Conservation (phyloP, 257 asterid genomes). For the Echites panduratus region DNA sequence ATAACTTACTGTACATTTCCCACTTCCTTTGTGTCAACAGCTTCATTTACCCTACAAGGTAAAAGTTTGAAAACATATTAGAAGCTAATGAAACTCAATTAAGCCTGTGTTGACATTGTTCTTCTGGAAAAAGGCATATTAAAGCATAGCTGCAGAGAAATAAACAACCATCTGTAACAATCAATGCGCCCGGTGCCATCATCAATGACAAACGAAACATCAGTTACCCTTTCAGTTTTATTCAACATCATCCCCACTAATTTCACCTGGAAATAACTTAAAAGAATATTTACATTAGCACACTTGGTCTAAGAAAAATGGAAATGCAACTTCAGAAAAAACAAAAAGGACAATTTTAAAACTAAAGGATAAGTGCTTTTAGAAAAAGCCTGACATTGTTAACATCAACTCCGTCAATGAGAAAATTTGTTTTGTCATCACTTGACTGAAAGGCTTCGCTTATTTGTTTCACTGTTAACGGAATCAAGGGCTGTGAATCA, state of each 20-base stretch:
- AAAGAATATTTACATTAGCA: constrained; percentile 1
- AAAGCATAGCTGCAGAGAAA: not conserved
- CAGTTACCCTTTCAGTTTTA: constrained; percentile 63
- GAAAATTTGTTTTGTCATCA: constrained; percentile 59
- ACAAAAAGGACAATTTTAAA: not conserved
- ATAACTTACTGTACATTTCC: constrained; percentile 50
- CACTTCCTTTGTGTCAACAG: constrained; percentile 64
- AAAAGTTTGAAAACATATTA: not conserved
- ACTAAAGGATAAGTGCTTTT: not conserved
- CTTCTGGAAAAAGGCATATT: not conserved
- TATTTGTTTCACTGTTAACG: constrained; percentile 86
- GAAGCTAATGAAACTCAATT: not conserved
- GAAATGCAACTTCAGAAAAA: not conserved
- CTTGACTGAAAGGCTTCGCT: constrained; percentile 56
- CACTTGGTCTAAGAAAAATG: not conserved
- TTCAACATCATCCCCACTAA: constrained; percentile 59
- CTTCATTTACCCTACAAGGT: constrained; percentile 59
- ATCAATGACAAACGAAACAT: constrained; percentile 63
- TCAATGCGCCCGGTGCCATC: constrained; percentile 87
- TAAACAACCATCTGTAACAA: constrained; percentile 62
- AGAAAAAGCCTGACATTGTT: constrained; percentile 42
- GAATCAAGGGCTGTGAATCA: constrained; percentile 66
- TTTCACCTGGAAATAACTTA: constrained; percentile 47
- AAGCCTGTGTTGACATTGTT: not conserved
- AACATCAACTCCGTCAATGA: constrained; percentile 76